Evolutionary conservation across 306 rosid genomes (phyloP), one percentile per base, ranked within the genome.

Genomic region (Hylodesmum podocarpum): DNA sequence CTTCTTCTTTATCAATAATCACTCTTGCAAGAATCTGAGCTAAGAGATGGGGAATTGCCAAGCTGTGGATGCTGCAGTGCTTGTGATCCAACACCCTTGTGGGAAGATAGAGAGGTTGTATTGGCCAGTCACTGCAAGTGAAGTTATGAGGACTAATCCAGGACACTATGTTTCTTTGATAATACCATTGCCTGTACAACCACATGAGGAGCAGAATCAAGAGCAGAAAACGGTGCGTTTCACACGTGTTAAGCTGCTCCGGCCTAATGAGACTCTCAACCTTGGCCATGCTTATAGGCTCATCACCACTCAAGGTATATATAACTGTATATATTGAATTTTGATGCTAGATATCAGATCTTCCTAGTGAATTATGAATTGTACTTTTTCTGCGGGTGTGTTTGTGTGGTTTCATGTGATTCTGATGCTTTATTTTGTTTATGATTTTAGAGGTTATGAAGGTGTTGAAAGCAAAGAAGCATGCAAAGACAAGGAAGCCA

Each of bases 221-320:
- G 86, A 82, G 28, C 82, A 83, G 1, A 88, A 88, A 25, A 73
- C 90, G 0, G 96, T 96, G 29, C 90, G 93, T 5, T 89, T 92
- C 74, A 96, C 97, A 6, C 92, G 94, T 3, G 94, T 96, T n/a
- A 96, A 96, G 94, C 92, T 96, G 69, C 99, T 96, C 46, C 82
- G 96, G 70, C 91, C 93, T 8, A 91, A 79, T 69, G 98, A 93
- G 70, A 89, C 94, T 82, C 99, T 96, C 72, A 84, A 91, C 78
- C 98, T 96, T 22, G 98, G 99, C 61, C 99, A 96, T 82, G 99
- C 99, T 63, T 96, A 96, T 36, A 84, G 98, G 31, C 92, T 96
- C 24, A 89, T 96, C 79, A 92, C 99, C 0, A 86, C 84, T 80
- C 98, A 91, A 85, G 98, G 98, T 96, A 53, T 47, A 0, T 72